Evolutionary conservation across 2,329 filamentous ascomycete genomes (phyloP), one percentile per base, ranked within the genome.

Genomic region (Ustilaginoidea virens): DNA sequence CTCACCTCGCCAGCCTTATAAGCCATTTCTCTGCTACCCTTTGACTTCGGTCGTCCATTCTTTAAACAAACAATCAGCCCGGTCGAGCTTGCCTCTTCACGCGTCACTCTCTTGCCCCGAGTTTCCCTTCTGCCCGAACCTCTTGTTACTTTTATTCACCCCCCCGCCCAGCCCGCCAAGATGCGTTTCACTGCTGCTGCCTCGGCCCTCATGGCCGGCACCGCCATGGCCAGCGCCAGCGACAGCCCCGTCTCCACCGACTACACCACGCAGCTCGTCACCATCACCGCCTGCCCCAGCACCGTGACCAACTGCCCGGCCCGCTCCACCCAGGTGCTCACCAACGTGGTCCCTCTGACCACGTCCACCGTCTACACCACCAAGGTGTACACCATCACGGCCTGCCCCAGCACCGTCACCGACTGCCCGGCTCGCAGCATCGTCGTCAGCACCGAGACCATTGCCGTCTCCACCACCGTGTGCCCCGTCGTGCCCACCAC

Each of bases 251-350:
- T 58, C 40, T 53, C 51, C 29, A 63, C 67, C 48, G 57, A 68
- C 56, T 72, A 64, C 61, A 51, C 58, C 51, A 73, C 69, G 45
- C 55, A 63, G 49, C 52, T 68, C 46, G 53, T 67, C 42, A 75
- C 70, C 54, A 57, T 75, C 63, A 74, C 66, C 48, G 62, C 61
- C 35, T 76, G 71, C 61, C 61, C 55, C 33, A 57, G 64, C 30
- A 60, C 60, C 34, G 67, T 74, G 47, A 66, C 69, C 50, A 47
- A 76, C 69, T 77, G 73, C 64, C 64, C 63, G 32, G 58, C 52
- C 36, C 39, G 46, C 39, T 52, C 48, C 29, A 60, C 53, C 42
- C 40, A 40, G 30, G 46, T 55, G 36, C 40, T 48, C 38, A 55
- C 52, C 37, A 52, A 48, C 40, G 40, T 55, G 33, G 39, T 55